Base-by-base conservation (phyloP, 2,329 filamentous ascomycete species). In the Monosporascus sp. region DNA sequence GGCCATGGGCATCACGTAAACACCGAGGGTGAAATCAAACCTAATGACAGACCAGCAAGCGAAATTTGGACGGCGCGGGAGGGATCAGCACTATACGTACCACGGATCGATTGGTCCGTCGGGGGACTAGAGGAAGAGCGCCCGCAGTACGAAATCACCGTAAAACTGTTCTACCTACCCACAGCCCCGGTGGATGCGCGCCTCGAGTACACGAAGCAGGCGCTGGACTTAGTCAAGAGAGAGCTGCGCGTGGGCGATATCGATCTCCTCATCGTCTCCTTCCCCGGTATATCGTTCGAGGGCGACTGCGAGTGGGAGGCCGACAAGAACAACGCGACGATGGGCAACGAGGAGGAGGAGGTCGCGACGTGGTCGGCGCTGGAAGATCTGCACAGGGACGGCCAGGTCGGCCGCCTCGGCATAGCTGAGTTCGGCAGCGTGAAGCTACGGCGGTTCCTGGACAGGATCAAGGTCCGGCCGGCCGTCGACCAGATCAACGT, bases 401-500 rank as follows among this genome's bases (percentile, higher is more conserved):
- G 91, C 1, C 74, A 85, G 49, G 89, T 94, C 38, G 78, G 80
- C 60, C 85, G 84, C 60, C 79, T 99, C 9, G 94, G 94, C 1
- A 81, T 97, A 26, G 85, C 94, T 49, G 94, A 99, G 71, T 97
- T 97, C 68, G 92, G 93, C 52, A 89, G 85, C 61, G 85, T 91
- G 62, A 87, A 94, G 64, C 76, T 99, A 38, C 74, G 80, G n/a
- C 83, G 82, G 16, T 92, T 99, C 64, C 75, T 97, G 26, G 78
- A 83, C 43, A 78, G 83, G 56, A 87, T 89, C 22, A 78, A 76
- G 41, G 77, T 96, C 55, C 82, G 82, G 60, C 94, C 94, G 1
- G 81, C 83, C 20, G 93, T 97, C 41, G 86, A 97, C 71, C 94
- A 99, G 78, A 96, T 99, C 78, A 97, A 97, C 68, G 83, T 96